Evolutionary conservation across 495 filamentous ascomycete species (phyloP).

Genomic region (Thozetella sp.): DNA sequence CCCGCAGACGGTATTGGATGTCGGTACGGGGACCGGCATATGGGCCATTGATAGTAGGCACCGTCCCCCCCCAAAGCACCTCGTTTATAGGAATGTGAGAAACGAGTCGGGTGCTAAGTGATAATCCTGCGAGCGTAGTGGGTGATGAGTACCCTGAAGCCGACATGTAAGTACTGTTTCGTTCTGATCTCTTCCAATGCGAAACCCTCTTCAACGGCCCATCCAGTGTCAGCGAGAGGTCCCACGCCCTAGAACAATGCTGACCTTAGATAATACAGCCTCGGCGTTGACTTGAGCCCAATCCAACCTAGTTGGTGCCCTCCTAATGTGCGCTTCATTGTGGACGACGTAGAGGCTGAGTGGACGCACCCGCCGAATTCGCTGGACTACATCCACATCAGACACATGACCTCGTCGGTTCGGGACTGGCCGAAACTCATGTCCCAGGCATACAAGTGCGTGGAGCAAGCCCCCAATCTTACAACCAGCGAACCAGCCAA

Average conservation of each 20-base stretch:
- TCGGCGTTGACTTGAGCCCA: constrained; percentile 65
- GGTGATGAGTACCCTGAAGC: constrained; percentile 16
- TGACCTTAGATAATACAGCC: too few relatives aligned
- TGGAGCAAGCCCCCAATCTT: neutral
- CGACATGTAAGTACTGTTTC: too few relatives aligned
- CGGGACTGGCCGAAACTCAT: constrained; percentile 47
- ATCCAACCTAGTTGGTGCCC: constrained; percentile 57
- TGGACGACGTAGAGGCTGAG: constrained; percentile 57
- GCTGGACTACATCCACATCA: constrained; percentile 52
- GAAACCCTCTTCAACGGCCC: too few relatives aligned
- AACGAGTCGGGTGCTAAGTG: neutral
- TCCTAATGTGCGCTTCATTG: constrained; percentile 55
- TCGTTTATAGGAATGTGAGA: neutral
- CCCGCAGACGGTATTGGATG: constrained; percentile 52
- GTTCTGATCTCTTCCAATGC: too few relatives aligned
- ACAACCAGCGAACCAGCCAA: neutral
- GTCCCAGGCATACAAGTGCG: constrained; percentile 31
- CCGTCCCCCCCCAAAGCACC: neutral
- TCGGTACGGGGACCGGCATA: constrained; percentile 65
- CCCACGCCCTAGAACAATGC: too few relatives aligned
- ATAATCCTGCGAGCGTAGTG: too few relatives aligned
- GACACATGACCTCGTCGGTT: constrained; percentile 48
- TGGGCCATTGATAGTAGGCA: constrained; percentile 57
- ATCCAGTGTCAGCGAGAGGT: too few relatives aligned
- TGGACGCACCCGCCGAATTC: constrained; percentile 44